These are phyloP conservation scores for Naganishia sp. DNA, from an alignment of 1,284 basidiomycete genomes.

Conservation along the genomic window DNA sequence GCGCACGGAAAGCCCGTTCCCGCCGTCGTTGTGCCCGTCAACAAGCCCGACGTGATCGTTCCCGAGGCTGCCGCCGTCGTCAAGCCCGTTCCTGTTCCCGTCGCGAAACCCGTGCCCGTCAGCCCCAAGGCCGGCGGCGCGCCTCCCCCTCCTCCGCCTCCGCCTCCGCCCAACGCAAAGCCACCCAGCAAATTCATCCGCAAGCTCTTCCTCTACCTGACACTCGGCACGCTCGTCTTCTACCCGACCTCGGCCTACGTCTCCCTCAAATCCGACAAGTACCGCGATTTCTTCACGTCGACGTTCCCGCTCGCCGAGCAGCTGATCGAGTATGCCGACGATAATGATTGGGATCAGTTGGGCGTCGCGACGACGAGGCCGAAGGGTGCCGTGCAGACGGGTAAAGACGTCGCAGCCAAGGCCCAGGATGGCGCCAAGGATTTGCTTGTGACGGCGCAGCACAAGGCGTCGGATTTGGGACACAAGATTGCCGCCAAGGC, in stretches of 20 bases:
- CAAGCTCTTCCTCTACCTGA: slow-evolving; percentile 52
- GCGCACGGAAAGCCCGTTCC: slow-evolving; percentile 23
- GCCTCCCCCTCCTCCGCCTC: slow-evolving; percentile 40
- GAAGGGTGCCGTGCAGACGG: slow-evolving; percentile 34
- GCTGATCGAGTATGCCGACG: slow-evolving; percentile 78
- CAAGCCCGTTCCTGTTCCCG: slow-evolving; percentile 1
- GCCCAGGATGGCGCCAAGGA: slow-evolving; percentile 17
- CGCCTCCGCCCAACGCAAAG: slow-evolving; percentile 27
- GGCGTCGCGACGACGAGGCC: slow-evolving; percentile 54
- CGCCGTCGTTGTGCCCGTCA: slow-evolving; percentile 23
- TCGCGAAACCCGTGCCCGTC: not conserved
- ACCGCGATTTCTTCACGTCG: slow-evolving; percentile 59
- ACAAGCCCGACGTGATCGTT: slow-evolving; percentile 28
- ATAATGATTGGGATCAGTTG: slow-evolving; percentile 67
- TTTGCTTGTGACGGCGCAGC: slow-evolving; percentile 36
- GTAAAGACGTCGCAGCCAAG: not conserved
- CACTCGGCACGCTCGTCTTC: slow-evolving; percentile 52
- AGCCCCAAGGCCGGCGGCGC: slow-evolving; percentile 8
- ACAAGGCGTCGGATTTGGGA: slow-evolving; percentile 61
- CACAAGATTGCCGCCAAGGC: slow-evolving; percentile 56
- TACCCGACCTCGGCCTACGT: slow-evolving; percentile 55
- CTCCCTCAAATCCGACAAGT: slow-evolving; percentile 54
- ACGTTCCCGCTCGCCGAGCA: slow-evolving; percentile 63
- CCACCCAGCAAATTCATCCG: slow-evolving; percentile 42
- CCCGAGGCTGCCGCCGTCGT: slow-evolving; percentile 7